phyloP scores from a whole-genome alignment of 139 green algal species.

The Micractinium conductrix region DNA sequence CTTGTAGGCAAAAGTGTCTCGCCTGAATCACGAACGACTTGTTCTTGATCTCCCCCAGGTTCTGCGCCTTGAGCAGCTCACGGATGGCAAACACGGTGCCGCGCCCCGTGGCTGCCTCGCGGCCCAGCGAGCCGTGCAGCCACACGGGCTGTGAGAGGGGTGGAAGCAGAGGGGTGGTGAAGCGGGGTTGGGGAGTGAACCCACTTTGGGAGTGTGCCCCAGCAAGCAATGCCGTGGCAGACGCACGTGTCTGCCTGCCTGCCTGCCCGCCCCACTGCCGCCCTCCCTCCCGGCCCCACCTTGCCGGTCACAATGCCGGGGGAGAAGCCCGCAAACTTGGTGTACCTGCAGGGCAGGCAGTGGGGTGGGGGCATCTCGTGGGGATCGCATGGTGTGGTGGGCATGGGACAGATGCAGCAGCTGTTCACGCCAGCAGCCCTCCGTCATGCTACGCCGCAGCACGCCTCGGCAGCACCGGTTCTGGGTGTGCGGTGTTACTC shows the following conservation, averaged over 20 bases:
- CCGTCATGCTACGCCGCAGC: too few species aligned
- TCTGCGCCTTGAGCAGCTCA: conserved; percentile 57
- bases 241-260: background rate
- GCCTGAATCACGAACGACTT: conserved; percentile 87
- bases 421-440: too few species aligned
- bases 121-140: conserved; percentile 85
- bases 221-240: background rate
- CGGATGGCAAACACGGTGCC: conserved; percentile 85
- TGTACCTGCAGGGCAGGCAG: too few species aligned
- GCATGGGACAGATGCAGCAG: too few species aligned
- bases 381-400: too few species aligned
- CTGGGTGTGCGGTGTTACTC: too few species aligned
- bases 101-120: conserved; percentile 86
- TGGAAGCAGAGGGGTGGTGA: background rate
- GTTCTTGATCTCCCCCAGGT: conserved; percentile 53
- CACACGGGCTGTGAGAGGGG: conserved; percentile 72
- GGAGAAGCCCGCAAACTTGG: conserved; percentile 85
- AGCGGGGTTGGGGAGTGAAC: background rate
- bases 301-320: conserved; percentile 89
- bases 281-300: conserved; percentile 40
- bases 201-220: background rate
- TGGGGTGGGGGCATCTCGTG: too few species aligned
- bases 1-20: background rate
- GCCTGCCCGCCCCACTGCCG: too few species aligned
- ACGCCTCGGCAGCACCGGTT: too few species aligned